Evolutionary conservation across 2,329 filamentous ascomycete species (phyloP).

Genomic region (Botrytis sinoallii): DNA sequence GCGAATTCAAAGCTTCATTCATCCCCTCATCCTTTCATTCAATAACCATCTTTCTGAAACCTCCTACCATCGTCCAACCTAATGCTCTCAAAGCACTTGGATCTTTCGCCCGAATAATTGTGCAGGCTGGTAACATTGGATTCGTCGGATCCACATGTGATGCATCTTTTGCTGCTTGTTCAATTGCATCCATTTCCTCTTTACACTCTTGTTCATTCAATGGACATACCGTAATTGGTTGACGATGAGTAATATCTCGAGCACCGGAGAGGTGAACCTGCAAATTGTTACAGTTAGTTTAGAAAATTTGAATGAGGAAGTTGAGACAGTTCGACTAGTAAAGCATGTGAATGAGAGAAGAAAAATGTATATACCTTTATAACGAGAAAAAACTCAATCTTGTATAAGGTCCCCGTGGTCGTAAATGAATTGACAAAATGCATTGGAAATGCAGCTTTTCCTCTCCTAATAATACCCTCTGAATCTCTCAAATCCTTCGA

Average conservation of each 20-base stretch:
- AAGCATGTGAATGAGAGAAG: neutral
- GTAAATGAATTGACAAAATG: conserved; percentile 90
- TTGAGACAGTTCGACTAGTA: neutral
- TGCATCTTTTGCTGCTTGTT: conserved; percentile 91
- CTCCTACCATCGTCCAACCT: conserved; percentile 60
- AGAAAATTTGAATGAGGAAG: neutral
- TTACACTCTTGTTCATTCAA: conserved; percentile 94
- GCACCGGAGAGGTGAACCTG: conserved; percentile 86
- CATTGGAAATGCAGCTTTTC: conserved; percentile 82
- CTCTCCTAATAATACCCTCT: conserved; percentile 82
- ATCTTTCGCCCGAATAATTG: conserved; percentile 77
- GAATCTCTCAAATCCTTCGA: conserved; percentile 82
- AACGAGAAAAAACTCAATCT: conserved; percentile 94
- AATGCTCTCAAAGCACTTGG: conserved; percentile 59
- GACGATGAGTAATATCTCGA: conserved; percentile 81
- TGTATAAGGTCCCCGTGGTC: conserved; percentile 90
- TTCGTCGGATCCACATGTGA: conserved; percentile 84
- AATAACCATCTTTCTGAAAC: conserved; percentile 63
- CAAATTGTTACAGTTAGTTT: conserved; percentile 22
- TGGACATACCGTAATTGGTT: conserved; percentile 94
- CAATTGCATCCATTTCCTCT: conserved; percentile 97
- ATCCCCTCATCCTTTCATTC: conserved; percentile 46
- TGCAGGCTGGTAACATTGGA: conserved; percentile 84
- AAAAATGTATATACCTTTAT: conserved; percentile 68
- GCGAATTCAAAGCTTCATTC: neutral